Conservation (phyloP, 495 filamentous ascomycete species). For the Baudoinia panamericana region DNA sequence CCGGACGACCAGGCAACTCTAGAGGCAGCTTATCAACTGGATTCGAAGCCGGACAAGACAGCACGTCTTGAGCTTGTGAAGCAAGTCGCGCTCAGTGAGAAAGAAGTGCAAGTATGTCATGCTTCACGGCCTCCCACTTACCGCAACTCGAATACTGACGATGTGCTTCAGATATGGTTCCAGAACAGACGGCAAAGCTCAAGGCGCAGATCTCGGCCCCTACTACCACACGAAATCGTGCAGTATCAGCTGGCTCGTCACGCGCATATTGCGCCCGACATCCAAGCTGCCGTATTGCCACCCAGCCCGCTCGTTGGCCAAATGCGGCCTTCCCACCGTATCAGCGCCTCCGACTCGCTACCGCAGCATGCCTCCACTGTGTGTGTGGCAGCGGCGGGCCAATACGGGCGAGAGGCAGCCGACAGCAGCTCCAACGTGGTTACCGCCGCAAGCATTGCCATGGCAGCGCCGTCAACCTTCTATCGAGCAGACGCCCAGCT, state of each 20-base stretch:
- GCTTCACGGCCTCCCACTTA: background rate
- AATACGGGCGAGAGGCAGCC: no score
- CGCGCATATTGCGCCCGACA: background rate
- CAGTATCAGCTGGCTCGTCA: conserved; percentile 16
- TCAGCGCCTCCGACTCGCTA: no score
- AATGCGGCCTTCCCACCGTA: no score
- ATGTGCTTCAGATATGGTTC: conserved; percentile 91
- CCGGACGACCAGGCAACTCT: conserved; percentile 83
- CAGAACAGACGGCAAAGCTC: conserved; percentile 94
- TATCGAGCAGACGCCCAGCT: no score
- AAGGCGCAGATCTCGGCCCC: conserved; percentile 75
- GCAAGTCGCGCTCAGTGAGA: conserved; percentile 82
- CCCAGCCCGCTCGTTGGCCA: no score
- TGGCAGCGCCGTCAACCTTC: no score
- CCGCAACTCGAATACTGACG: background rate
- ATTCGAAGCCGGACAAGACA: conserved; percentile 86
- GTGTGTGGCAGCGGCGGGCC: no score
- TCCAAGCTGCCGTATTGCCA: no score
- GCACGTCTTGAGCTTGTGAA: conserved; percentile 71
- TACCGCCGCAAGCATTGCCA: no score
- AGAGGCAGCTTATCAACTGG: conserved; percentile 71
- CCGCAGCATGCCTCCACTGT: no score
- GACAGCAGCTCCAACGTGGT: no score
- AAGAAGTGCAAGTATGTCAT: conserved; percentile 82
- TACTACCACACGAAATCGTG: conserved; percentile 61